Evolutionary conservation across 139 green algal genomes (phyloP).

Genomic region (Chlamydomonas incerta): DNA sequence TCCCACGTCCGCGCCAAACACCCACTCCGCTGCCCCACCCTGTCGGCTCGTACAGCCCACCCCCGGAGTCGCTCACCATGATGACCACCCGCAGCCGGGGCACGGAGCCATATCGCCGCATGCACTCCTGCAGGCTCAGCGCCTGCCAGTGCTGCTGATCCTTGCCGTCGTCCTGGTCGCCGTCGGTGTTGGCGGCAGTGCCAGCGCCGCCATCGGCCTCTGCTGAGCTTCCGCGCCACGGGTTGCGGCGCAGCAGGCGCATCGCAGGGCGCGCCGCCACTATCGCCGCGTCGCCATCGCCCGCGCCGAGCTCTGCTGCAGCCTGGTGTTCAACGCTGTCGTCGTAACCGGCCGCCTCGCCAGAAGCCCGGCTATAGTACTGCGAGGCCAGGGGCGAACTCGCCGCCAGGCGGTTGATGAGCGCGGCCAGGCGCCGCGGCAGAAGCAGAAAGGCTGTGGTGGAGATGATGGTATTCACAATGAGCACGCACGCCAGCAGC

Average conservation of each 20-base stretch:
- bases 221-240: neutral
- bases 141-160: neutral
- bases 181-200: neutral
- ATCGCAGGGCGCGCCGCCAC: neutral
- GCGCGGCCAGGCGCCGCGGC: neutral
- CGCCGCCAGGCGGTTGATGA: neutral
- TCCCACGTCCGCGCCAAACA: neutral
- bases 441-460: neutral
- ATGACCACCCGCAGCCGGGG: slow-evolving; percentile 1
- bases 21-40: neutral
- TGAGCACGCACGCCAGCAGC: neutral
- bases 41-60: neutral
- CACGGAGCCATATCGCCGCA: neutral
- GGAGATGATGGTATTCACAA: too few species aligned
- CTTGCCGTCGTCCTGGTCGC: too few species aligned
- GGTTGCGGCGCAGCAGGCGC: neutral
- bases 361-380: neutral
- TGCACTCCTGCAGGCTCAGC: slow-evolving; percentile 7
- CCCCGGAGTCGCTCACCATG: neutral
- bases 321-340: too few species aligned
- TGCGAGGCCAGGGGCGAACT: neutral
- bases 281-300: neutral
- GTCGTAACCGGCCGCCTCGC: neutral
- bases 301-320: too few species aligned
- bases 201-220: neutral